Base-by-base conservation (phyloP, 2,329 filamentous ascomycete species). In the Beauveria sp. region DNA sequence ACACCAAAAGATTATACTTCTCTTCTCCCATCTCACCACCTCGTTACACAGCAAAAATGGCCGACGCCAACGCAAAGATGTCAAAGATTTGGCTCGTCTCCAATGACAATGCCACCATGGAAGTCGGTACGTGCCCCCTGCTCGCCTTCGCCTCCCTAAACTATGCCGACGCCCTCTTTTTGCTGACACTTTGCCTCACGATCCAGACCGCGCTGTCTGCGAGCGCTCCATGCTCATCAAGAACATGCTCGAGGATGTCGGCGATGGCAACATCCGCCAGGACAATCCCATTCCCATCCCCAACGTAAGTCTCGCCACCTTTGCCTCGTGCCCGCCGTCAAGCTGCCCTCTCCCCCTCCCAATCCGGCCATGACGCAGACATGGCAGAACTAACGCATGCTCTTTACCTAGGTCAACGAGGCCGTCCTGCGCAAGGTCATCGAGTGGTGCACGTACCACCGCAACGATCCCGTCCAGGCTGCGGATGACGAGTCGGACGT, bases 361-460 rank as follows among this genome's bases (percentile, higher is more conserved):
- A 28, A 28, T 20, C 53, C n/a, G 4, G 2, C 6, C 42, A 12
- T 26, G 12, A 26, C 24, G 42, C 53, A 22, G 9, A 46, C 10
- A n/a, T 14, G 22, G 26, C 16, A 3, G 24, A 56, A 45, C 61
- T 54, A 57, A 61, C 65, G 46, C 50, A 64, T 65, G 58, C 66
- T 58, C 20, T 43, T 8, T 64, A 6, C 34, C 34, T 38, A 90
- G 86, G 91, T 98, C 68, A 96, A 96, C 74, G 93, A 97, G 73
- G 85, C 91, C 2, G 95, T 99, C 45, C 83, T 99, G 43, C 87
- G 88, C 74, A 99, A 99, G 79, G 95, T 99, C 38, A 88, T 99
- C 69, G 95, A 98, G 77, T 99, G 95, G 95, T 98, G 95, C 80
- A 86, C 90, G 66, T 91, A 97, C 74, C 95, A 99, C 84, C 90